phyloP scores from a whole-genome alignment of 306 rosid species.

The Ziziphus jujuba region DNA sequence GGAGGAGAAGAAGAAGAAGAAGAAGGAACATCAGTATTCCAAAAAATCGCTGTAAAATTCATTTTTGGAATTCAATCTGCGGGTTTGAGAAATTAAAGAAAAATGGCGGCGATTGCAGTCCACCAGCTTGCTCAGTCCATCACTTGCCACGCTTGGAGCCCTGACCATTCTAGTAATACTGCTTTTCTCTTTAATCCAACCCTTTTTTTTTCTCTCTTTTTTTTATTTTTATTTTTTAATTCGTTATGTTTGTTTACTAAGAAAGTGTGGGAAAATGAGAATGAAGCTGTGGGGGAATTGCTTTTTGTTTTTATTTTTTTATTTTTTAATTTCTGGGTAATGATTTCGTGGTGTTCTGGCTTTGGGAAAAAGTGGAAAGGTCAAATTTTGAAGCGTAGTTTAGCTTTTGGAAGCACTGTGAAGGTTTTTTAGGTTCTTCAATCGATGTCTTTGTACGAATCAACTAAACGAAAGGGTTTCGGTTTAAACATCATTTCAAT shows the following conservation, averaged over 20 bases:
- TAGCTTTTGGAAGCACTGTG: background rate
- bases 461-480: conserved; percentile 4
- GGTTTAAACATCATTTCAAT: background rate
- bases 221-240: too few species aligned
- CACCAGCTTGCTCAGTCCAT: conserved; percentile 78
- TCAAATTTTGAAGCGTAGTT: background rate
- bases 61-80: conserved; percentile 8
- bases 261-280: conserved; percentile 6
- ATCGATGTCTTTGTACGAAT: conserved; percentile 1
- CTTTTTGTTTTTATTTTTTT: background rate
- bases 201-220: background rate
- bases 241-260: conserved; percentile 16
- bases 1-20: background rate
- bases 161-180: conserved; percentile 75
- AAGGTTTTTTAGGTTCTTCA: conserved; percentile 16
- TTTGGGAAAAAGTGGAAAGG: background rate
- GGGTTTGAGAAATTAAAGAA: background rate
- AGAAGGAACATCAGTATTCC: background rate
- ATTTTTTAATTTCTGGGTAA: too few species aligned
- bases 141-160: conserved; percentile 95
- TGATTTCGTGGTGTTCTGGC: background rate
- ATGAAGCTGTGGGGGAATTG: background rate
- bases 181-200: background rate
- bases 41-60: background rate
- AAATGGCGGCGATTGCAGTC: conserved; percentile 77